Percentiles rank a stretch among this genome's conserved stretches.
Conservation (phyloP, 164 flowering plant genomes). For the Nelumbo lutea region DNA sequence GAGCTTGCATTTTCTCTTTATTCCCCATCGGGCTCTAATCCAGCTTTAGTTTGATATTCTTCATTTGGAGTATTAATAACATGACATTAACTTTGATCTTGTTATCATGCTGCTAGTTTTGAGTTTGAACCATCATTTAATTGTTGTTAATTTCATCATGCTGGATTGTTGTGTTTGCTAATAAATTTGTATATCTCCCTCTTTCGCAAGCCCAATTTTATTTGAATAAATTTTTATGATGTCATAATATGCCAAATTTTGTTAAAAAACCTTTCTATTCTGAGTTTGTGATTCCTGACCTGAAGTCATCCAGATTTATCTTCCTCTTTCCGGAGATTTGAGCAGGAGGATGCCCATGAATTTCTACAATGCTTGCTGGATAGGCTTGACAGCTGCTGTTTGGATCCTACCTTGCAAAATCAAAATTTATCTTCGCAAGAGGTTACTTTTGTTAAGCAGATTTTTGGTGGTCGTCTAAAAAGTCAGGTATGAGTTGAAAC, state of each 20-base stretch:
- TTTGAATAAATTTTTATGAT: neutral
- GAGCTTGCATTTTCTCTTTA: neutral
- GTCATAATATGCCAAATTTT: too few relatives aligned
- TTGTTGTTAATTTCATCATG: neutral
- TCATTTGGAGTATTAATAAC: neutral
- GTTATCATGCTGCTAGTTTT: too few relatives aligned
- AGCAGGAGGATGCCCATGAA: conserved; percentile 99
- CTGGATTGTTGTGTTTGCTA: neutral
- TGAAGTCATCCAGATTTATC: conserved; percentile 44
- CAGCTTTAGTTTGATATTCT: neutral
- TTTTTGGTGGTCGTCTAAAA: conserved; percentile 81
- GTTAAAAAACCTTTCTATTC: neutral
- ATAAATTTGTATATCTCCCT: neutral
- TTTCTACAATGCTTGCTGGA: conserved; percentile 78
- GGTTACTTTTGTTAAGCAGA: conserved; percentile 47
- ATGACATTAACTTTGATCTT: neutral
- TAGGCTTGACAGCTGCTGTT: conserved; percentile 49
- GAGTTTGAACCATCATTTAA: too few relatives aligned
- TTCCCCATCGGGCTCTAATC: neutral
- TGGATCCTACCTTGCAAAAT: conserved; percentile 11
- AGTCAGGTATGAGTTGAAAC: conserved; percentile 53
- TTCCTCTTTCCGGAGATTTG: conserved; percentile 42
- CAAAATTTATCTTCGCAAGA: conserved; percentile 10
- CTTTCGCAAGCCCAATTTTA: neutral
- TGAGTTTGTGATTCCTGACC: conserved; percentile 33